phyloP scores from a whole-genome alignment of 2,329 filamentous ascomycete species.

The Fusarium duplospermum region DNA sequence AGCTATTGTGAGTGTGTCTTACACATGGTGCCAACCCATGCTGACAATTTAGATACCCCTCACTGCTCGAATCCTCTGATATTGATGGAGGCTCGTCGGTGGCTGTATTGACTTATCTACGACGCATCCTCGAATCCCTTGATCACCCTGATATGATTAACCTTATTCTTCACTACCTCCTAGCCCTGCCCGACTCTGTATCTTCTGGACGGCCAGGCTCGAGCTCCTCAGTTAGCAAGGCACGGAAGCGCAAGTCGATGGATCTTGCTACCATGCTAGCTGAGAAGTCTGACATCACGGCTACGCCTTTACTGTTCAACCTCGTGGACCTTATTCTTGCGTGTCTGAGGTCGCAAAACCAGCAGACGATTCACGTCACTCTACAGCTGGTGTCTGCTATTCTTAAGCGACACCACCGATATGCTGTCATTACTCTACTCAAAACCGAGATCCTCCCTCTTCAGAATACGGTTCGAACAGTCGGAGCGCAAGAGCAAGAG shows the following conservation, averaged over 20 bases:
- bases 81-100: constrained; percentile 97
- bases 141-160: constrained; percentile 96
- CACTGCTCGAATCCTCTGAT: constrained; percentile 94
- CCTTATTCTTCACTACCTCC: constrained; percentile 90
- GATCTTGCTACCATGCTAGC: constrained; percentile 85
- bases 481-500: constrained; percentile 80
- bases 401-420: constrained; percentile 86
- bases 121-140: constrained; percentile 88
- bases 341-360: constrained; percentile 84
- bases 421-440: constrained; percentile 82
- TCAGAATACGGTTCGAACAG: constrained; percentile 70
- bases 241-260: constrained; percentile 87
- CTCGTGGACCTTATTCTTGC: constrained; percentile 90
- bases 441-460: constrained; percentile 70
- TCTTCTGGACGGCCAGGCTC: constrained; percentile 51
- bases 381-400: constrained; percentile 89
- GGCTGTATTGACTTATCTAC: constrained; percentile 92
- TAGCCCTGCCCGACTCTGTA: constrained; percentile 77
- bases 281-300: constrained; percentile 76
- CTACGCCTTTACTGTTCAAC: constrained; percentile 90
- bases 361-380: constrained; percentile 90
- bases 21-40: not conserved
- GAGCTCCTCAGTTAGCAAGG: constrained; percentile 70
- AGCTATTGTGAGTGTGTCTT: constrained; percentile 76
- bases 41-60: constrained; percentile 78